Conservation (phyloP, 176 grass and related monocot species). For the Miscanthus lutarioriparius region DNA sequence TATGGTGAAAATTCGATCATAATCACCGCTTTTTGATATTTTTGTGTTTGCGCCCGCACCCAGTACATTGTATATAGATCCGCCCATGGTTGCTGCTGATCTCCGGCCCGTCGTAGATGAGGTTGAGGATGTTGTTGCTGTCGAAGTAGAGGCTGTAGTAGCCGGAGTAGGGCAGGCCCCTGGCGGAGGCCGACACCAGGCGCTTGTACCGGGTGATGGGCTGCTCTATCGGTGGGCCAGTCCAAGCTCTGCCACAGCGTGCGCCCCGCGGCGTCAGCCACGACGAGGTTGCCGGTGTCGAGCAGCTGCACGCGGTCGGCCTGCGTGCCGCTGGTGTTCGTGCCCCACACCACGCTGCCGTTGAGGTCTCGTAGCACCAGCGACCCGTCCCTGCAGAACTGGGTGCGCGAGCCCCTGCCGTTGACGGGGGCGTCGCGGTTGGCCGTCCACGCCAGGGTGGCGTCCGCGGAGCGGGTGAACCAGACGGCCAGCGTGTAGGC, state of each 20-base stretch:
- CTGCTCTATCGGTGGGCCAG: slow-evolving; percentile 65
- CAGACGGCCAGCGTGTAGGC: slow-evolving; percentile 63
- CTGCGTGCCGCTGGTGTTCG: slow-evolving; percentile 35
- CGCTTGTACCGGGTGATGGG: slow-evolving; percentile 54
- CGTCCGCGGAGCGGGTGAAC: slow-evolving; percentile 45
- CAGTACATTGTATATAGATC: too few relatives aligned
- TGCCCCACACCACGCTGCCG: slow-evolving; percentile 53
- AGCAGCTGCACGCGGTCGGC: slow-evolving; percentile 42
- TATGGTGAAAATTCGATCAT: too few relatives aligned
- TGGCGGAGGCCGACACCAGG: slow-evolving; percentile 49
- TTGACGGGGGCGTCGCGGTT: slow-evolving; percentile 67
- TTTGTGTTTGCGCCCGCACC: too few relatives aligned
- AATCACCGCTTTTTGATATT: too few relatives aligned
- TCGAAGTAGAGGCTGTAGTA: slow-evolving; percentile 66
- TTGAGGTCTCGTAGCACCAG: slow-evolving; percentile 51
- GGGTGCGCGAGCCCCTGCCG: slow-evolving; percentile 48
- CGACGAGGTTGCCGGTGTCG: slow-evolving; percentile 65
- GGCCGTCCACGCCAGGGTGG: slow-evolving; percentile 57
- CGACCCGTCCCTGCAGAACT: slow-evolving; percentile 19
- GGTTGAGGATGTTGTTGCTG: slow-evolving; percentile 63
- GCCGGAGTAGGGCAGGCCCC: slow-evolving; percentile 48
- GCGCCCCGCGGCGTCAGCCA: slow-evolving; percentile 21
- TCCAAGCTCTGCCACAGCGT: slow-evolving; percentile 77
- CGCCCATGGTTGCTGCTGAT: slow-evolving; percentile 66
- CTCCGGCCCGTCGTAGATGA: slow-evolving; percentile 65